These are phyloP conservation scores for Helianthus tuberosus DNA, from an alignment of 129 eudicot species.

Conservation along the genomic window DNA sequence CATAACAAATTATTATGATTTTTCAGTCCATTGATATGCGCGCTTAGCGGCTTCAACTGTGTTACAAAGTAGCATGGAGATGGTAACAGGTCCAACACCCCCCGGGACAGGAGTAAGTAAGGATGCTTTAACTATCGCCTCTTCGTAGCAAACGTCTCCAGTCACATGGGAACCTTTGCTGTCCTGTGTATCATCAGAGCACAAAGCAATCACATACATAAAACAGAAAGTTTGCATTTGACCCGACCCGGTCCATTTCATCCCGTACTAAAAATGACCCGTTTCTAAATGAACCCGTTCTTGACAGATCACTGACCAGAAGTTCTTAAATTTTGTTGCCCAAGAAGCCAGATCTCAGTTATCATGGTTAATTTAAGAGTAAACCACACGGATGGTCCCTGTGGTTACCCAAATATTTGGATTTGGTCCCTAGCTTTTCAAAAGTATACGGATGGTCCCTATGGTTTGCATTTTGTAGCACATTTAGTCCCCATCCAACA, in stretches of 20 bases:
- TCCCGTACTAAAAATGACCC: not conserved
- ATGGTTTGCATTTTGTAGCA: no score
- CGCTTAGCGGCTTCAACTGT: constrained; percentile 65
- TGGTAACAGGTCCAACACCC: constrained; percentile 70
- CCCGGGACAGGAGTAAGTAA: constrained; percentile 73
- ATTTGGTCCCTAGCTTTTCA: no score
- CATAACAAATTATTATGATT: constrained; percentile 6
- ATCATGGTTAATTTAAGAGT: not conserved
- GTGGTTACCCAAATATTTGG: no score
- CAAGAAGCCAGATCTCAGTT: not conserved
- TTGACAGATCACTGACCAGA: not conserved
- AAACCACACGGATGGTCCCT: no score
- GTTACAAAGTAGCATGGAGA: constrained; percentile 66
- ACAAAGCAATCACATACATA: not conserved
- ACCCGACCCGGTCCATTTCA: not conserved
- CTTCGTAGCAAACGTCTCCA: constrained; percentile 69
- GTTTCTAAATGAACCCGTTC: not conserved
- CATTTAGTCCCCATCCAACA: no score
- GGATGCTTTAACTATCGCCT: constrained; percentile 51
- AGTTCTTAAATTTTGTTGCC: not conserved
- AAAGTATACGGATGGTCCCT: no score
- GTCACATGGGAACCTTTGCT: constrained; percentile 26
- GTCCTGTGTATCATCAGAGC: constrained; percentile 43
- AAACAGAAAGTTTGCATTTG: not conserved
- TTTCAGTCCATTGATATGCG: constrained; percentile 32